Evolutionary conservation across 129 eudicot genomes (phyloP).

Genomic region (Helianthus annuus): HanXRQr2.0-SUNRISE NC_035446.2:68777615-68778114

Average conservation of each 20-base stretch:
- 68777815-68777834: conserved; percentile 40
- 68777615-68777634: too few species aligned
- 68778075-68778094: conserved; percentile 34
- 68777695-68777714: too few species aligned
- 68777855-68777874: conserved; percentile 45
- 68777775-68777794: conserved; percentile 40
- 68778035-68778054: conserved; percentile 33
- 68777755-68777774: conserved; percentile 30
- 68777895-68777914: too few species aligned
- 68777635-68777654: too few species aligned
- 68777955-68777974: conserved; percentile 38
- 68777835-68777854: conserved; percentile 32
- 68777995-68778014: conserved; percentile 28
- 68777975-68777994: conserved; percentile 36
- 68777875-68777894: conserved; percentile 40
- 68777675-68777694: too few species aligned
- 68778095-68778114: conserved; percentile 52
- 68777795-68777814: conserved; percentile 40
- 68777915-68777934: conserved; percentile 27
- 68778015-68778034: conserved; percentile 33
- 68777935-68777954: conserved; percentile 36
- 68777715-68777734: too few species aligned
- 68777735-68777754: too few species aligned
- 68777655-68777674: too few species aligned
- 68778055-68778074: conserved; percentile 40